Base-by-base conservation (phyloP, 2,329 filamentous ascomycete genomes). In the Grosmannia huntii region DNA sequence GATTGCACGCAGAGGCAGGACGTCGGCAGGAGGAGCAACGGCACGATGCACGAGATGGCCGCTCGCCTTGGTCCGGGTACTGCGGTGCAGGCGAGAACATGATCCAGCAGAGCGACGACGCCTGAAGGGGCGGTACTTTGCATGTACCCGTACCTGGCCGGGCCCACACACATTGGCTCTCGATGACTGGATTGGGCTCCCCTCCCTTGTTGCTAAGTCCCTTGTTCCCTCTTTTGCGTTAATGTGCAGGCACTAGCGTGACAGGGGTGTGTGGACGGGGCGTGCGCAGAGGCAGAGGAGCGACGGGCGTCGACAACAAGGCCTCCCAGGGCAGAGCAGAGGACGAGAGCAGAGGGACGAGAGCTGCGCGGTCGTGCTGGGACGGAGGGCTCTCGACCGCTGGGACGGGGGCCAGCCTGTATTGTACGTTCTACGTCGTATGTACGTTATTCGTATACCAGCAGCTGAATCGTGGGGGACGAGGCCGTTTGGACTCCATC, bases 221-320 rank as follows among this genome's bases (percentile, higher is more conserved):
- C 46, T 57, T 57, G 46, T 55, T 57, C 48, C 52, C 55, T 50
- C 41, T 51, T 56, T 50, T 56, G 59, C 56, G 56, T 60, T 60
- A 56, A 54, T 60, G 46, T 55, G 48, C 38, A 57, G 55, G 31
- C 55, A 60, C 48, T 48, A 58, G 53, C 5, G 59, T 27, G 53
- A 56, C 59, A 58, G 53, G 59, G 56, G 55, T 52, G 36, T 50
- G 56, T 50, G 46, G 46, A 12, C 2, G 31, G 55, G 31, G 36
- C 14, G 36, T 41, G 53, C 36, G 52, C 31, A 53, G 38, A 54
- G 44, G 14, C 48, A 31, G n/a, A 38, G 10, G n/a, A 38, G 51
- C 9, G 21, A 50, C 48, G 48, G 49, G 19, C n/a, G 19, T 33
- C 28, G 51, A 53, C 33, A 44, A 44, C 50, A 31, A 52, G 50